phyloP scores from a whole-genome alignment of 371 early-diverging fungal genomes.

The Circinella umbellata region DNA sequence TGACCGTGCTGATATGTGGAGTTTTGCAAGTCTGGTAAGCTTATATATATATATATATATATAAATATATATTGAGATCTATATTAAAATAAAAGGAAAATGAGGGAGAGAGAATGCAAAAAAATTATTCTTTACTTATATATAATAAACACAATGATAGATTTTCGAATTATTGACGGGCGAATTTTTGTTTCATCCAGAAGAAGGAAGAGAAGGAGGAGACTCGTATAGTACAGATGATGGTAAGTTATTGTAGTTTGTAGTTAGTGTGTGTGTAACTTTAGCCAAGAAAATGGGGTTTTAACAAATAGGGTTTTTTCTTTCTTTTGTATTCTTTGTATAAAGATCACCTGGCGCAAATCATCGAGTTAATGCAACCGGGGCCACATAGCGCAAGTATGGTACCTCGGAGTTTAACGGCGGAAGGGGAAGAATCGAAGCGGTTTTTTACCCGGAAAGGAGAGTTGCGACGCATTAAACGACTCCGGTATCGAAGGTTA shows the following conservation, averaged over 20 bases:
- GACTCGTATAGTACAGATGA: slow-evolving; percentile 51
- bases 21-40: slow-evolving; percentile 87
- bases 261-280: background rate
- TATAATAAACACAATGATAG: slow-evolving; percentile 11
- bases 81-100: background rate
- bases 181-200: slow-evolving; percentile 95
- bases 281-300: background rate
- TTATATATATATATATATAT: too few species aligned
- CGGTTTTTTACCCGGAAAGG: slow-evolving; percentile 84
- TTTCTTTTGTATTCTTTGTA: background rate
- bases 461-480: slow-evolving; percentile 86
- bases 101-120: background rate
- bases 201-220: slow-evolving; percentile 64
- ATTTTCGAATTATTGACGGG: slow-evolving; percentile 88
- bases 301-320: too few species aligned
- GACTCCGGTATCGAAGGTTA: slow-evolving; percentile 81
- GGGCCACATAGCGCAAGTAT: slow-evolving; percentile 21
- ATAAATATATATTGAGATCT: too few species aligned
- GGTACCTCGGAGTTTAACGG: slow-evolving; percentile 75
- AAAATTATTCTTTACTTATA: too few species aligned
- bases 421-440: slow-evolving; percentile 76
- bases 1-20: slow-evolving; percentile 94
- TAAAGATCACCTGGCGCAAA: slow-evolving; percentile 94
- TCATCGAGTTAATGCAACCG: slow-evolving; percentile 87
- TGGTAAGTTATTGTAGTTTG: background rate